Evolutionary conservation across 2,329 filamentous ascomycete genomes (phyloP).

Genomic region (Capronia americana): DNA sequence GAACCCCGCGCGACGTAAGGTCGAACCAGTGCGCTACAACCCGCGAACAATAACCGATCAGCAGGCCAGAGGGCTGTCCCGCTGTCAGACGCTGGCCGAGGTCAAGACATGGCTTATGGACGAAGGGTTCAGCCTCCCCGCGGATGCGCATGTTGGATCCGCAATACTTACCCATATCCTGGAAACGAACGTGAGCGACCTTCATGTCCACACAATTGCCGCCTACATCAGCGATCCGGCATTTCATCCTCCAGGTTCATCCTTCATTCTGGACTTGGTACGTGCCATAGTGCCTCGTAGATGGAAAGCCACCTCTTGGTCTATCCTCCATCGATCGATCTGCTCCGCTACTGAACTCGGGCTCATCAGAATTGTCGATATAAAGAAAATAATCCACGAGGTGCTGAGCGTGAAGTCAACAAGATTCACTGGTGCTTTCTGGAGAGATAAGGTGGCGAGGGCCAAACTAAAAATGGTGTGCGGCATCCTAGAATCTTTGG

Average conservation of each 20-base stretch:
- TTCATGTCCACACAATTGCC: constrained; percentile 26
- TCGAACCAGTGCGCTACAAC: background rate
- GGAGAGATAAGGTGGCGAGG: background rate
- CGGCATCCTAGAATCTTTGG: constrained; percentile 19
- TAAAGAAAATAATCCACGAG: constrained; percentile 22
- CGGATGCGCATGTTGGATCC: constrained; percentile 20
- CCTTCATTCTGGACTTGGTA: constrained; percentile 27
- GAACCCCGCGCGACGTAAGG: background rate
- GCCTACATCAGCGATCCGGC: constrained; percentile 35
- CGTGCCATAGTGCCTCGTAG: constrained; percentile 10
- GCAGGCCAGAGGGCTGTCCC: constrained; percentile 11
- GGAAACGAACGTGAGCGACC: constrained; percentile 2
- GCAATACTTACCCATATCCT: constrained; percentile 29
- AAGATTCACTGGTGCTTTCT: background rate
- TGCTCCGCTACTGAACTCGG: constrained; percentile 34
- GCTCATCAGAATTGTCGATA: constrained; percentile 27
- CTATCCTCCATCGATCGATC: constrained; percentile 19
- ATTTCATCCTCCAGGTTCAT: constrained; percentile 35
- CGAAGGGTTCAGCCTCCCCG: constrained; percentile 16
- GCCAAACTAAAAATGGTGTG: constrained; percentile 15
- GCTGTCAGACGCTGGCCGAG: constrained; percentile 25
- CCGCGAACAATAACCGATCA: background rate
- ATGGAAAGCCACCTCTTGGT: constrained; percentile 25
- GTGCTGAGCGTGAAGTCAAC: background rate
- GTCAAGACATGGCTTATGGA: constrained; percentile 19